Evolutionary conservation across 2,329 filamentous ascomycete species (phyloP).

Genomic region (Macrophomina tecta): DNA sequence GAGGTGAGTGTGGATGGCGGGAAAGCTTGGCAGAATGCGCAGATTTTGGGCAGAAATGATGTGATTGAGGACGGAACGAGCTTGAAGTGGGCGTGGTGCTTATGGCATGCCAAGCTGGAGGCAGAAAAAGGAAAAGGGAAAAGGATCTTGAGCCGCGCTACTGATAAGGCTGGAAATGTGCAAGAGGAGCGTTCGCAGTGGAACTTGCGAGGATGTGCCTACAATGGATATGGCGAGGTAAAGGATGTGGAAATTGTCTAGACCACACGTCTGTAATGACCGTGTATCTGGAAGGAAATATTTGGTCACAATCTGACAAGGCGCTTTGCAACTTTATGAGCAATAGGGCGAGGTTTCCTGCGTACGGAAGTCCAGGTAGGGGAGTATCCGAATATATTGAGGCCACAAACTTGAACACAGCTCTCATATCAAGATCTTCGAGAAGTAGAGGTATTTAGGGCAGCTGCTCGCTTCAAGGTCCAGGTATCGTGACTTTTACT

Average conservation of each 20-base stretch:
- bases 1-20: constrained; percentile 59
- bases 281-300: no score
- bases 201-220: constrained; percentile 66
- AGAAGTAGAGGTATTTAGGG: no score
- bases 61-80: constrained; percentile 32
- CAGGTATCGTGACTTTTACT: no score
- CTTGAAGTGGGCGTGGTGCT: constrained; percentile 62
- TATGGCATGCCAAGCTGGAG: constrained; percentile 58
- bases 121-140: constrained; percentile 49
- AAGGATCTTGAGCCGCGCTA: constrained; percentile 61
- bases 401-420: no score
- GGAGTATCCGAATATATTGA: no score
- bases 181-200: constrained; percentile 58
- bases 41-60: constrained; percentile 34
- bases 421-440: no score
- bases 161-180: constrained; percentile 59
- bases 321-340: no score
- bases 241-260: constrained; percentile 54
- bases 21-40: constrained; percentile 57
- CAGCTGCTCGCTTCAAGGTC: no score
- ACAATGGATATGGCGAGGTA: constrained; percentile 65
- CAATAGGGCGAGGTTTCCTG: no score
- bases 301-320: no score
- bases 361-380: no score
- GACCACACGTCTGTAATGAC: background rate